Conservation (phyloP, 164 flowering plant genomes). For the Dillenia turbinata region DNA sequence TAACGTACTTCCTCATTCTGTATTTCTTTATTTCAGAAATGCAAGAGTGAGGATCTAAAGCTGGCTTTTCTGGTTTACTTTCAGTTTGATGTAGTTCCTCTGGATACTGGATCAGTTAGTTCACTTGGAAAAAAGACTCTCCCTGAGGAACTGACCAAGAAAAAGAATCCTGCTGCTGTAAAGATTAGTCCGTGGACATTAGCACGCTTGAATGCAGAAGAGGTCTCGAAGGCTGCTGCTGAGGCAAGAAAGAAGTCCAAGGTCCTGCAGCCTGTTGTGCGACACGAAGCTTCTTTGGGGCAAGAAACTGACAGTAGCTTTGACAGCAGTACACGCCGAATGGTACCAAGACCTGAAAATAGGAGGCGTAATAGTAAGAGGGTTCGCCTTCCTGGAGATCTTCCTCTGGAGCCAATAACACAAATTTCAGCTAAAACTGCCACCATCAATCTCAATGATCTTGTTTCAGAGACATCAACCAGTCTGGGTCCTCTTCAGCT, state of each 20-base stretch:
- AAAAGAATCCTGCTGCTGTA: conserved; percentile 59
- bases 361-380: conserved; percentile 52
- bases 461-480: conserved; percentile 33
- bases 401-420: conserved; percentile 40
- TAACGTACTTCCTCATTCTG: too few species aligned
- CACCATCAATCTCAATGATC: conserved; percentile 19
- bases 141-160: conserved; percentile 49
- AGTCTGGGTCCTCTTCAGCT: conserved; percentile 78
- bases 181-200: conserved; percentile 95
- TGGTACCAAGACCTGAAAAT: conserved; percentile 51
- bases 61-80: conserved; percentile 12
- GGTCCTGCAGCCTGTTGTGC: conserved; percentile 72
- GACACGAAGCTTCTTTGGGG: conserved; percentile 37
- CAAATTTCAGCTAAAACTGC: conserved; percentile 33
- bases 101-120: conserved; percentile 72
- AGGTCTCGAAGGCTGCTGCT: conserved; percentile 82
- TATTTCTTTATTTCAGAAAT: not conserved
- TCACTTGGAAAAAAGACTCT: conserved; percentile 56
- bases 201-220: conserved; percentile 88
- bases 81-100: conserved; percentile 96
- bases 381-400: conserved; percentile 65
- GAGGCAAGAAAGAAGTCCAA: conserved; percentile 87
- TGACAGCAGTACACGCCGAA: conserved; percentile 64
- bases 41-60: not conserved
- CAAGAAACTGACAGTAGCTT: conserved; percentile 64